Percentiles rank a stretch among this genome's conserved stretches.
phyloP scores from a whole-genome alignment of 768 basidiomycete species.

The Auriculariales sp. region DNA sequence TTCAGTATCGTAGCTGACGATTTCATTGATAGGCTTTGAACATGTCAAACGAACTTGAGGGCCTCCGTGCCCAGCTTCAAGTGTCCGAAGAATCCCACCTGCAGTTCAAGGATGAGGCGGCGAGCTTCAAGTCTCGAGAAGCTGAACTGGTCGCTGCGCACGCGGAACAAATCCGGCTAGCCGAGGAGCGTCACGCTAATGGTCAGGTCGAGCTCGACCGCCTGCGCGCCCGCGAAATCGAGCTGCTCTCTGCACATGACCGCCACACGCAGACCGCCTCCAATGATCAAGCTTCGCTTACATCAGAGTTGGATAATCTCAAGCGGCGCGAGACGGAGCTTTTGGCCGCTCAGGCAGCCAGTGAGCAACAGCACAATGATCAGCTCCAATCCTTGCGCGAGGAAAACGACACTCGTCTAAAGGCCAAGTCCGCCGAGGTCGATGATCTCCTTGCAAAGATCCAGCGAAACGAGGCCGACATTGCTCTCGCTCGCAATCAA shows the following conservation, averaged over 20 bases:
- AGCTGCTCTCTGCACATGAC: no score
- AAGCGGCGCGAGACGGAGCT: conserved; percentile 39
- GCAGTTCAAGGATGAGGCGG: no score
- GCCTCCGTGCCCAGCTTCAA: conserved; percentile 28
- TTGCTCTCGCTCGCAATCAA: conserved; percentile 27
- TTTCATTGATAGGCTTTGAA: conserved; percentile 47
- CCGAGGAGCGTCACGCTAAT: no score
- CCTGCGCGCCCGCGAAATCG: no score
- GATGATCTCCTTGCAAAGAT: conserved; percentile 28
- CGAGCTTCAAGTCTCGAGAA: no score
- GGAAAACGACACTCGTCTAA: conserved; percentile 30
- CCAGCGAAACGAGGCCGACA: conserved; percentile 29
- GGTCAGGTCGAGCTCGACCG: no score
- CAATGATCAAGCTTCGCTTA: conserved; percentile 38
- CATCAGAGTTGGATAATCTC: conserved; percentile 38
- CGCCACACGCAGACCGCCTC: no score
- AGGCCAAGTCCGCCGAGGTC: conserved; percentile 26
- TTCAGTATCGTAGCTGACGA: not conserved
- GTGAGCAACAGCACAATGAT: conserved; percentile 19
- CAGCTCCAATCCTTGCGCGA: conserved; percentile 29
- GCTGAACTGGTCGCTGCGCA: no score
- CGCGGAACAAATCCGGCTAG: no score
- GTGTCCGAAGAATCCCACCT: conserved; percentile 6
- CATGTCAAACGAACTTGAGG: conserved; percentile 78
- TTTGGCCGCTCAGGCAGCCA: conserved; percentile 12